Conservation (phyloP, 2,329 filamentous ascomycete species). For the Neofusicoccum cordaticola region DNA sequence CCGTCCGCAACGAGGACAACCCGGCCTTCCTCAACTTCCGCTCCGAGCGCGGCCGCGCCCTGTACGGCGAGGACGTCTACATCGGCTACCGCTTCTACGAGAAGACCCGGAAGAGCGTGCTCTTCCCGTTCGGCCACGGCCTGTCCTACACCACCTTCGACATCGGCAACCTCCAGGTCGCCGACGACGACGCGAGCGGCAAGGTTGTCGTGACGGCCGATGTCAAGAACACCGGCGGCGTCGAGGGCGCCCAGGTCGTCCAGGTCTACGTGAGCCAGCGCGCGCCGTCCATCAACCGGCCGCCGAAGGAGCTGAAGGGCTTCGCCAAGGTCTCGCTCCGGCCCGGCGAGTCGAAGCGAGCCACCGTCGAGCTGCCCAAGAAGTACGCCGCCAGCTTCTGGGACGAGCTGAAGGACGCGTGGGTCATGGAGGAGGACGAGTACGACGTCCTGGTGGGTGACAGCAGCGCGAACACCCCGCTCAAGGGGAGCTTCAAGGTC, state of each 20-base stretch:
- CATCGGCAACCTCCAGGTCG: neutral
- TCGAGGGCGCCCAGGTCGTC: constrained; percentile 60
- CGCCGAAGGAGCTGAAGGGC: constrained; percentile 66
- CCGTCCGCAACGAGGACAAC: constrained; percentile 60
- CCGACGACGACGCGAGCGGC: constrained; percentile 19
- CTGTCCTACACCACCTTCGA: constrained; percentile 60
- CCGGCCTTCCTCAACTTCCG: constrained; percentile 66
- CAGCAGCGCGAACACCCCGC: constrained; percentile 53
- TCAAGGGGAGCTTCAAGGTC: constrained; percentile 57
- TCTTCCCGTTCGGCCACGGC: constrained; percentile 64
- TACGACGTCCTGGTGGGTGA: constrained; percentile 63
- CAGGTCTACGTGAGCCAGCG: constrained; percentile 63
- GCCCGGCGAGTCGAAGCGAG: constrained; percentile 55
- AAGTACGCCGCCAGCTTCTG: constrained; percentile 69
- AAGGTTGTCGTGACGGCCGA: constrained; percentile 30
- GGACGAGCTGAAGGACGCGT: constrained; percentile 65
- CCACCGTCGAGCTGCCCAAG: constrained; percentile 56
- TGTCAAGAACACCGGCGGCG: constrained; percentile 53
- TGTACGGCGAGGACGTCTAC: constrained; percentile 25
- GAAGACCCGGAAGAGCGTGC: constrained; percentile 57
- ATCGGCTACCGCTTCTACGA: constrained; percentile 44
- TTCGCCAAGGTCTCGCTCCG: constrained; percentile 64
- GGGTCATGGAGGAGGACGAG: constrained; percentile 63
- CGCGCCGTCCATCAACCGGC: constrained; percentile 55
- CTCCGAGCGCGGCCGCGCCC: constrained; percentile 54